Evolutionary conservation across 768 basidiomycete genomes (phyloP), one percentile per base, ranked within the genome.

Genomic region (Trametes coccinea): DNA sequence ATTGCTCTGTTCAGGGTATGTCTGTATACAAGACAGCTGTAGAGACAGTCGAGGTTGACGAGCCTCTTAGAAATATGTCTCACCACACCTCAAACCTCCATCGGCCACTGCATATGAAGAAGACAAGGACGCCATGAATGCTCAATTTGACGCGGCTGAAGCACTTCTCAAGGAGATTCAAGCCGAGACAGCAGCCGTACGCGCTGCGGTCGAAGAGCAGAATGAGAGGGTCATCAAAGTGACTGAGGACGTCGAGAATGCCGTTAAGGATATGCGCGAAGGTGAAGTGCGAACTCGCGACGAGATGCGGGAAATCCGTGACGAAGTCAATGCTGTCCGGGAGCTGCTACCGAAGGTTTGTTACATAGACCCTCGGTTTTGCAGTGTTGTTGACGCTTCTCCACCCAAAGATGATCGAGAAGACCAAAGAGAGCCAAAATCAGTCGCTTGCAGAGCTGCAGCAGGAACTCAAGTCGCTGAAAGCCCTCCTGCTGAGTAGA

Each of bases 321-420:
- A 93, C 10, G 97, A 98, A 71, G 82, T 98, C 53, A 91, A 89
- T 68, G 90, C 86, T 63, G 86, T 98, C 49, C 85, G 90, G 17
- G 95, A 96, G 64, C 88, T 95, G 86, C 75, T 99, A 16, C 97
- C 97, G 5, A 94, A 92, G 84, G 97, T 95, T 63, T 30, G 77
- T 70, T 11, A 30, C n/a, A 63, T 37, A 37, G 1, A 11, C 11
- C 34, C 5, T 37, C 34, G 5, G 54, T 57, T 4, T 17, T 10
- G n/a, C 57, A 17, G 45, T 6, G 49, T 10, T 31, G 61, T 33
- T 61, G 37, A 41, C n/a, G 31, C 30, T 44, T 51, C 57, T 44
- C 13, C 61, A 3, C 48, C 3, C 27, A 49, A 13, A 98, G 95
- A 92, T 98, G 91, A 89, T 97, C 55, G 93, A 97, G 58, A 95